phyloP scores from a whole-genome alignment of 2,329 filamentous ascomycete genomes.

The Calonectria ilicicola region DNA sequence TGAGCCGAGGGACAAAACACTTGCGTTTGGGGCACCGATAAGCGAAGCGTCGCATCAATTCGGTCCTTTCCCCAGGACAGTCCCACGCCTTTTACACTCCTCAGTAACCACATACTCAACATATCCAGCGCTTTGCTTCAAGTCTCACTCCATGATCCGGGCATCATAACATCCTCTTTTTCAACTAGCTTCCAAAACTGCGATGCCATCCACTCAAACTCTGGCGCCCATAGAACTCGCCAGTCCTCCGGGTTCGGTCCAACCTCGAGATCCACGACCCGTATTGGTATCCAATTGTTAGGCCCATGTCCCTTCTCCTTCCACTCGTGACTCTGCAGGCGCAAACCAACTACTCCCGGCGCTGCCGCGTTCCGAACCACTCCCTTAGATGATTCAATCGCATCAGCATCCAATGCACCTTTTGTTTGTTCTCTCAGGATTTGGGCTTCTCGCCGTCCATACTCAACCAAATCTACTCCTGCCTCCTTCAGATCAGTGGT shows the following conservation, averaged over 20 bases:
- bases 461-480: constrained; percentile 37
- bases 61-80: no score
- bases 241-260: constrained; percentile 31
- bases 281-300: constrained; percentile 40
- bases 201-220: constrained; percentile 42
- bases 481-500: constrained; percentile 14
- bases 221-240: constrained; percentile 38
- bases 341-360: no score
- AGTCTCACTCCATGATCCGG: constrained; percentile 42
- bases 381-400: constrained; percentile 23
- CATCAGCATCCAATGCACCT: constrained; percentile 32
- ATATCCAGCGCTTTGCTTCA: no score
- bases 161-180: constrained; percentile 27
- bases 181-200: constrained; percentile 43
- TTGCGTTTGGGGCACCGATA: no score
- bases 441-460: constrained; percentile 32
- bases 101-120: no score
- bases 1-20: background rate
- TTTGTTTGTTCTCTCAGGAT: background rate
- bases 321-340: no score
- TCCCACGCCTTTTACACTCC: no score
- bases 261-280: constrained; percentile 31
- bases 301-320: no score
- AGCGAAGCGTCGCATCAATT: no score
- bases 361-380: constrained; percentile 19